Percentiles rank a stretch among this genome's conserved stretches.
phyloP scores from a whole-genome alignment of 2,329 filamentous ascomycete species.

The Nemania diffusa region DNA sequence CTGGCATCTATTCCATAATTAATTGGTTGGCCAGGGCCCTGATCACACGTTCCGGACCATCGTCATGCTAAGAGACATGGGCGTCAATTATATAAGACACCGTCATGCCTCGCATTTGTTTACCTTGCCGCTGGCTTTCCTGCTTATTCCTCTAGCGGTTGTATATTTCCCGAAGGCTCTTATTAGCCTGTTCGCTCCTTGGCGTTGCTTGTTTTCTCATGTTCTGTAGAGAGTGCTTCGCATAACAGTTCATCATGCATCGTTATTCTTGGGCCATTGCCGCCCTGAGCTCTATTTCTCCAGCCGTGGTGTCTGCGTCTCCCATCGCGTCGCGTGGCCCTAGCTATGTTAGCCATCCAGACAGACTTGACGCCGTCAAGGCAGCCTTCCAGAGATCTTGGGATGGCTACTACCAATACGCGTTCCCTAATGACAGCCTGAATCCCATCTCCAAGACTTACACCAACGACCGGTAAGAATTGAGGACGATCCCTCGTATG shows the following conservation, averaged over 20 bases:
- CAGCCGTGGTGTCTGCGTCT: constrained; percentile 38
- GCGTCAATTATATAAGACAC: constrained; percentile 33
- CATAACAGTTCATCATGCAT: constrained; percentile 42
- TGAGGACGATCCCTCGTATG: background rate
- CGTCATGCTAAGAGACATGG: constrained; percentile 27
- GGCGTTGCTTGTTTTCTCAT: constrained; percentile 27
- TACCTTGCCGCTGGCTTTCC: constrained; percentile 20
- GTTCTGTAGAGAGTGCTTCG: constrained; percentile 26
- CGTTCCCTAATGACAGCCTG: constrained; percentile 82
- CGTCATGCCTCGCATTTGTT: constrained; percentile 26
- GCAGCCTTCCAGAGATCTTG: constrained; percentile 76
- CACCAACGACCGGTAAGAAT: constrained; percentile 73
- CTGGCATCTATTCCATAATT: constrained; percentile 21
- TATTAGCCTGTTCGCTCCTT: constrained; percentile 34
- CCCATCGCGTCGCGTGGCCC: constrained; percentile 29
- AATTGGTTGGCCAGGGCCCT: constrained; percentile 2
- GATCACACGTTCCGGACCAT: constrained; percentile 32
- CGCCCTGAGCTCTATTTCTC: constrained; percentile 39
- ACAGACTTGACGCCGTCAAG: constrained; percentile 69
- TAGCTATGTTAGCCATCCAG: constrained; percentile 49
- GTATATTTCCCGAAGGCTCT: constrained; percentile 23
- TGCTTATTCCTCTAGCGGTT: constrained; percentile 30
- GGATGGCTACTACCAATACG: constrained; percentile 77
- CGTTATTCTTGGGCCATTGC: constrained; percentile 38
- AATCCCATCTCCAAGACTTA: constrained; percentile 72